phyloP scores from a whole-genome alignment of 441 rosid species.

The Adansonia madagascariensis region DNA sequence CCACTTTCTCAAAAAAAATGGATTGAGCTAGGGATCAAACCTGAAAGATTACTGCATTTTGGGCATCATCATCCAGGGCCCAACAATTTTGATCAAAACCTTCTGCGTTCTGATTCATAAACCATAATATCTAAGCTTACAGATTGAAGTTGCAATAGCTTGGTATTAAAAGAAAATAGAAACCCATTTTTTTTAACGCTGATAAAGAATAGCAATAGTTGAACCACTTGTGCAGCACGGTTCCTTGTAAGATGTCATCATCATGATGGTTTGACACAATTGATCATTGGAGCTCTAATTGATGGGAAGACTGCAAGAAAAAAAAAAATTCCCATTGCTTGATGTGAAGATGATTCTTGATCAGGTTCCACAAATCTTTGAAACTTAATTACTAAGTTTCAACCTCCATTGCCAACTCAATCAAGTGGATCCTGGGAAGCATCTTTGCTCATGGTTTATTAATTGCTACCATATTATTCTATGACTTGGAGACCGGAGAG shows the following conservation, averaged over 20 bases:
- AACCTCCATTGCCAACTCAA: not conserved
- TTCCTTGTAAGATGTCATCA: slow-evolving; percentile 30
- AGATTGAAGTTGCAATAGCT: not conserved
- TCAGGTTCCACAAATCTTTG: not conserved
- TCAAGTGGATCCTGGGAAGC: not conserved
- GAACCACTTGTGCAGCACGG: slow-evolving; percentile 33
- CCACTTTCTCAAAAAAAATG: not conserved
- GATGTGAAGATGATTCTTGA: slow-evolving; percentile 9
- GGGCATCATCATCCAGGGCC: not conserved
- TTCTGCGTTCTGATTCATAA: not conserved
- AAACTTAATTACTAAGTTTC: not conserved
- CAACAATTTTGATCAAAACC: not conserved
- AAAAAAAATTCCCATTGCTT: not conserved
- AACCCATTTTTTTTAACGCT: not conserved
- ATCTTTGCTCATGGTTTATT: not conserved
- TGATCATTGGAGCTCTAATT: not conserved
- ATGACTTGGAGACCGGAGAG: too few relatives aligned
- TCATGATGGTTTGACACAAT: slow-evolving; percentile 25
- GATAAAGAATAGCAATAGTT: not conserved
- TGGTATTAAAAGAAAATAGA: not conserved
- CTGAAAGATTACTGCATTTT: not conserved
- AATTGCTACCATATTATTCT: not conserved
- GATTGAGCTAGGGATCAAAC: not conserved
- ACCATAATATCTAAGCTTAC: not conserved
- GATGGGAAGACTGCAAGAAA: not conserved